phyloP scores from a whole-genome alignment of 2,329 filamentous ascomycete species.

The Nemania diffusa region DNA sequence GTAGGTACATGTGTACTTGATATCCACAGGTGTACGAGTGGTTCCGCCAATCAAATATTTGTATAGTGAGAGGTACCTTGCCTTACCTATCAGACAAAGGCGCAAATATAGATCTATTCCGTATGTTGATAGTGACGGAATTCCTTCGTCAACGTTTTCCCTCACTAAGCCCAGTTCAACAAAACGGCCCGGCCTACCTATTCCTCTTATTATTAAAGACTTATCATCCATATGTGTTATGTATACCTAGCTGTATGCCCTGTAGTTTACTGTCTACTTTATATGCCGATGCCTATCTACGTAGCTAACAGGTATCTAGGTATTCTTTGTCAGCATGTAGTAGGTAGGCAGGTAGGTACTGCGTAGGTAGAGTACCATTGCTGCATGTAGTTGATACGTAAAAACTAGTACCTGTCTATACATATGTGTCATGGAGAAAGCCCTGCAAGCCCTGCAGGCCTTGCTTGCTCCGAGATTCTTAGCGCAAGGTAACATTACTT shows the following conservation, averaged over 20 bases:
- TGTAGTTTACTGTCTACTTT: too few relatives aligned
- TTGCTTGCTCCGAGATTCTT: constrained; percentile 16
- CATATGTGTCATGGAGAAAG: constrained; percentile 2
- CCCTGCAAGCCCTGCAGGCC: not conserved
- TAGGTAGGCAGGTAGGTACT: not conserved
- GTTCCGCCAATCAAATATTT: constrained; percentile 23
- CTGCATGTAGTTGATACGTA: not conserved
- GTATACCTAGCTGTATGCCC: too few relatives aligned
- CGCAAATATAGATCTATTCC: too few relatives aligned
- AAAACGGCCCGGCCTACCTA: not conserved
- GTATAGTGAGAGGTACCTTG: not conserved
- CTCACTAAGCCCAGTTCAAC: not conserved
- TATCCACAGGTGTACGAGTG: constrained; percentile 40
- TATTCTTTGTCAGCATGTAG: not conserved
- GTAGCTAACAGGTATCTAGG: not conserved
- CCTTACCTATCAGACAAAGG: too few relatives aligned
- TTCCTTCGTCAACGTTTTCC: not conserved
- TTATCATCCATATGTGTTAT: not conserved
- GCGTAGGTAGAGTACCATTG: not conserved
- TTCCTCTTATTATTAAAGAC: not conserved
- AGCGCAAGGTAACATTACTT: constrained; percentile 38
- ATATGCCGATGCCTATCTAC: too few relatives aligned
- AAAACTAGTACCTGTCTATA: too few relatives aligned
- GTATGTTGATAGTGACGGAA: not conserved
- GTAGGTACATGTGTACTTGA: not conserved